Conservation (phyloP, 129 eudicot species). For the Daucus carota region DNA sequence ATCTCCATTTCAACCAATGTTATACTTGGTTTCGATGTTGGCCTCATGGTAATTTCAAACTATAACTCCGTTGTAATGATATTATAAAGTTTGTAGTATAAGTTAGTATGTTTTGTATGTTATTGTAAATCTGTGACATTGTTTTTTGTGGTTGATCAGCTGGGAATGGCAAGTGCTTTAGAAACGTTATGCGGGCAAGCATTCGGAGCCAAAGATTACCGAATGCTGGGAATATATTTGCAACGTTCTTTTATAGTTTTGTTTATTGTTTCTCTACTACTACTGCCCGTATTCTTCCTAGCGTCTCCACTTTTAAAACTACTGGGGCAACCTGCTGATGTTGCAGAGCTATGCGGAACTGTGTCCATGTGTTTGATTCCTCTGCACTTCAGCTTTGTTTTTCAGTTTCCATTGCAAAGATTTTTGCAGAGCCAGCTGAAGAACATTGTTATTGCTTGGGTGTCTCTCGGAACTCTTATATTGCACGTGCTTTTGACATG, state of each 20-base stretch:
- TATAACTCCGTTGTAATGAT: not conserved
- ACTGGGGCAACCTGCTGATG: conserved; percentile 62
- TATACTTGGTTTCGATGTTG: conserved; percentile 69
- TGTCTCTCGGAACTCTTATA: conserved; percentile 39
- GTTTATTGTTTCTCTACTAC: conserved; percentile 35
- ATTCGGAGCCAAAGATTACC: conserved; percentile 65
- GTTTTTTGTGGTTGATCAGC: conserved; percentile 15
- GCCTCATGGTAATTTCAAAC: conserved; percentile 47
- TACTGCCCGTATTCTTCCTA: conserved; percentile 45
- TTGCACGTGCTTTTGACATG: conserved; percentile 49
- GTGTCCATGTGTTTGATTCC: conserved; percentile 51
- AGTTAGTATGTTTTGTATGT: too few species aligned
- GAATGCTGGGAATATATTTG: conserved; percentile 74
- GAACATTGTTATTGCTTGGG: conserved; percentile 58
- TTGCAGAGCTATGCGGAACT: conserved; percentile 67
- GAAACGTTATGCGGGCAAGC: conserved; percentile 93
- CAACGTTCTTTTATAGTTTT: conserved; percentile 86
- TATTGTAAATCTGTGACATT: too few species aligned
- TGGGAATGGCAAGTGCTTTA: conserved; percentile 93
- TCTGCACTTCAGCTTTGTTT: conserved; percentile 66
- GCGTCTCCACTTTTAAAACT: conserved; percentile 63
- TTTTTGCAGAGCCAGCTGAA: conserved; percentile 84
- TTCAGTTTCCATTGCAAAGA: conserved; percentile 67
- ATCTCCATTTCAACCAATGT: conserved; percentile 66
- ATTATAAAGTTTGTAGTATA: too few species aligned